These are phyloP conservation scores for Melampsora larici-populina DNA, from an alignment of 1,284 basidiomycete genomes.

Conservation along the genomic window DNA sequence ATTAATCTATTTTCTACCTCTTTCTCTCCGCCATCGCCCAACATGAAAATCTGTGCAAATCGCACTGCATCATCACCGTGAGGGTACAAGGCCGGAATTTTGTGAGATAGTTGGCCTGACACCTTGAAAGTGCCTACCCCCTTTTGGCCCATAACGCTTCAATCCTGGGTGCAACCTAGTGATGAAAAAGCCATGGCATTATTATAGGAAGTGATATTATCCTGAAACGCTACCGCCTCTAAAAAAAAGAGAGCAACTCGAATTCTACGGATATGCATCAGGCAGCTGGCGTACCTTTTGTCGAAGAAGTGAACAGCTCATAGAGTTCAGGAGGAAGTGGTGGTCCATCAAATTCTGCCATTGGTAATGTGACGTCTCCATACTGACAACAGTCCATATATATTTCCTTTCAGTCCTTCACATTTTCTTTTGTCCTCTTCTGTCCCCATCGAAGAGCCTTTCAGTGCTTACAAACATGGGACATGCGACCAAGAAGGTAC, in stretches of 20 bases:
- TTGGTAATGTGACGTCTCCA: neutral
- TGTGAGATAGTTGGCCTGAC: neutral
- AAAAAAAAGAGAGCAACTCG: neutral
- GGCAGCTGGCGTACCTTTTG: too few relatives aligned
- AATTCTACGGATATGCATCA: too few relatives aligned
- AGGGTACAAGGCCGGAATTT: neutral
- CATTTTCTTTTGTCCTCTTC: neutral
- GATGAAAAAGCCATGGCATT: conserved; percentile 3
- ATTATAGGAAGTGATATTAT: neutral
- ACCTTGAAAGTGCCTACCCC: neutral
- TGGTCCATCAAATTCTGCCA: neutral
- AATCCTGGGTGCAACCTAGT: neutral
- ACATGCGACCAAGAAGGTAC: too few relatives aligned
- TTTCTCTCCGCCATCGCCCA: neutral
- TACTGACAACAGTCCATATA: neutral
- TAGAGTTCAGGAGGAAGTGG: neutral
- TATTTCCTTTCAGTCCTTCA: neutral
- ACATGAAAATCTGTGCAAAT: conserved; percentile 12
- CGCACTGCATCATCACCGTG: accelerated
- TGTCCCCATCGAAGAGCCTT: neutral
- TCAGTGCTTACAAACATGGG: neutral
- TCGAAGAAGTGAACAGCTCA: neutral
- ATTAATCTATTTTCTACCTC: neutral
- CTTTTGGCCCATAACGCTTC: neutral
- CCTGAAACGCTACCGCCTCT: neutral